Evolutionary conservation across 2,329 filamentous ascomycete genomes (phyloP).

Genomic region (Monascus ruber): DNA sequence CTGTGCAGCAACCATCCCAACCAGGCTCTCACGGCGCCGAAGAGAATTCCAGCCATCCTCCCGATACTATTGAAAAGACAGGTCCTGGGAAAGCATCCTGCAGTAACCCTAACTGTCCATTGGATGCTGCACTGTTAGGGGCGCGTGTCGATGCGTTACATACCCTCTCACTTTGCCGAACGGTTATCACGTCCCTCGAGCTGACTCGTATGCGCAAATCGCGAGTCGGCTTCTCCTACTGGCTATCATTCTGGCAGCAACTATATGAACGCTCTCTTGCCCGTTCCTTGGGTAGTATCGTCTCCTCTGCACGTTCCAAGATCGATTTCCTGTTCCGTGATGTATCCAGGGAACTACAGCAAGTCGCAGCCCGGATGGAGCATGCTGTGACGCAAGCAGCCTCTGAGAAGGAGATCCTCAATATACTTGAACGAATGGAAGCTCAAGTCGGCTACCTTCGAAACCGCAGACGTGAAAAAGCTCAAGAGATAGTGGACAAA

Average conservation of each 20-base stretch:
- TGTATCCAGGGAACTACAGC: conserved; percentile 13
- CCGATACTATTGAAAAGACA: too few relatives aligned
- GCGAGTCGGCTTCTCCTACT: conserved; percentile 15
- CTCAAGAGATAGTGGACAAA: conserved; percentile 10
- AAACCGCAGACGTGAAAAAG: conserved; percentile 11
- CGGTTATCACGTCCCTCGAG: conserved; percentile 16
- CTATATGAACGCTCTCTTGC: conserved; percentile 14
- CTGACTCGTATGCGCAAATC: conserved; percentile 19
- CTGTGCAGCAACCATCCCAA: too few relatives aligned
- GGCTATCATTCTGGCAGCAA: conserved; percentile 18
- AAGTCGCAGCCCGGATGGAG: conserved; percentile 12
- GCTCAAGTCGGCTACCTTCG: conserved; percentile 11
- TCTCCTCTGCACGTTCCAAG: conserved; percentile 8
- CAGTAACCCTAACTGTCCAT: not conserved
- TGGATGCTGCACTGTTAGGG: conserved; percentile 4
- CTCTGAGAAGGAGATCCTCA: conserved; percentile 11
- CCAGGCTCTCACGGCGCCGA: too few relatives aligned
- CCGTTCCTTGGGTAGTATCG: conserved; percentile 5
- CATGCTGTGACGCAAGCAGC: conserved; percentile 7
- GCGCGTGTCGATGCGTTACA: conserved; percentile 12
- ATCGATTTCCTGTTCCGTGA: conserved; percentile 16
- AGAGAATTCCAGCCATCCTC: too few relatives aligned
- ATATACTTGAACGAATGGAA: conserved; percentile 15
- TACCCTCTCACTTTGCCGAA: conserved; percentile 15
- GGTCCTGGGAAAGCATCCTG: not conserved